Evolutionary conservation across 2,329 filamentous ascomycete species (phyloP), one percentile per base, ranked within the genome.

Genomic region (Diaporthe sp.): DNA sequence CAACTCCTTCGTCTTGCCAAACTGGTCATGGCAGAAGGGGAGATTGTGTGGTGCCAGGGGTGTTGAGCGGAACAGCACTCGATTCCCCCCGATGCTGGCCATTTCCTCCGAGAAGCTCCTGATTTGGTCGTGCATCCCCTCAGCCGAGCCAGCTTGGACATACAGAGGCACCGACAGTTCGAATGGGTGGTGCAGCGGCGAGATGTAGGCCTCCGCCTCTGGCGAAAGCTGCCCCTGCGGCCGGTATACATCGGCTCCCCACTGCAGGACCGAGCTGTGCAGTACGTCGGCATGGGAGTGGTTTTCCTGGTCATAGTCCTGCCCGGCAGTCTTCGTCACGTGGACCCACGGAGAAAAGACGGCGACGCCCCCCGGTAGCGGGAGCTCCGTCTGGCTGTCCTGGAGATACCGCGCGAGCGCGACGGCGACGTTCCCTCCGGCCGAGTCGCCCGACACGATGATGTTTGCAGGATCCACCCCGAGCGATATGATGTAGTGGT

Each of bases 181-280:
- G 60, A 79, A 81, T 2, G 79, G 79, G 58, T 79, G 78, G 34
- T 79, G 61, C 28, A 80, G 49, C 2, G 80, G 80, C 12, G 79
- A 79, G 12, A 80, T 75, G 42, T 73, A 80, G 2, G 78, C 53
- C n/a, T 60, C 55, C 17, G 39, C 65, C 7, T 79, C 77, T 2
- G 57, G 25, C 25, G 73, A 58, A 15, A 77, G 15, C 12, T 74
- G 28, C 12, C 68, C 75, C 7, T 39, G 61, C 4, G 78, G 80
- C 1, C 73, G 53, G 37, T 79, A 81, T 4, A 77, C 76, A 8
- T 78, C 68, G 51, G 73, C 77, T 8, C 79, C 80, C 78, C 80
- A 81, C 31, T 79, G 71, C 9, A 81, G 72, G 25, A 81, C 73
- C 7, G 77, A 68, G 31, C 60, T 72, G 25, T 61, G 42, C 19